Conservation (phyloP, 139 green algal genomes). For the Pleodorina starrii region DNA sequence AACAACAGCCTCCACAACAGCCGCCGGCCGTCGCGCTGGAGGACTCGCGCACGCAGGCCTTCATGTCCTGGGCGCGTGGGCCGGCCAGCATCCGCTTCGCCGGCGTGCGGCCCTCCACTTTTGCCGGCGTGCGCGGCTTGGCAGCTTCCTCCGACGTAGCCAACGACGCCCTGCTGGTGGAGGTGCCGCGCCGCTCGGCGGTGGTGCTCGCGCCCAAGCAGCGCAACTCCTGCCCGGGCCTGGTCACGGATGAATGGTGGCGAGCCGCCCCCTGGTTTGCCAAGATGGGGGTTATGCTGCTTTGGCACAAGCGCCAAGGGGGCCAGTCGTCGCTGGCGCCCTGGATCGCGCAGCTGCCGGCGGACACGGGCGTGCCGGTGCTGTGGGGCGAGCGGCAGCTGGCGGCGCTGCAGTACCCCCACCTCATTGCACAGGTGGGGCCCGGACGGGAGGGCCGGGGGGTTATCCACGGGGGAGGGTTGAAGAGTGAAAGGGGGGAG, state of each 20-base stretch:
- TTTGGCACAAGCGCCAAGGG: constrained; percentile 73
- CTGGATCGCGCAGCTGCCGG: constrained; percentile 82
- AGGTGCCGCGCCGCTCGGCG: constrained; percentile 68
- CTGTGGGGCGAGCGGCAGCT: constrained; percentile 77
- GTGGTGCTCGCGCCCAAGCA: constrained; percentile 77
- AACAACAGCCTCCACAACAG: not conserved
- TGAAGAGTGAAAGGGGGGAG: too few species aligned
- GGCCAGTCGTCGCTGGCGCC: constrained; percentile 50
- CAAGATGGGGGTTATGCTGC: constrained; percentile 81
- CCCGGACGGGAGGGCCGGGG: not conserved
- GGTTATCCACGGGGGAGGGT: too few species aligned
- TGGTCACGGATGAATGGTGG: constrained; percentile 69
- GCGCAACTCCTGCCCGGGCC: constrained; percentile 67
- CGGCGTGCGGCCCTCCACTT: constrained; percentile 53
- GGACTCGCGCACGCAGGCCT: constrained; percentile 42
- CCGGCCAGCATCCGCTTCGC: constrained; percentile 44
- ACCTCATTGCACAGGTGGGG: constrained; percentile 68
- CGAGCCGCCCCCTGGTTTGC: constrained; percentile 73
- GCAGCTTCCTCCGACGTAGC: constrained; percentile 62
- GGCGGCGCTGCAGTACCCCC: constrained; percentile 75
- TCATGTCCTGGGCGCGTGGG: constrained; percentile 55
- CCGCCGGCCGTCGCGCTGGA: constrained; percentile 22
- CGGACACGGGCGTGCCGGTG: constrained; percentile 73
- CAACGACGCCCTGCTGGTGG: constrained; percentile 73
- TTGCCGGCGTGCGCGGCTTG: constrained; percentile 71